Base-by-base conservation (phyloP, 345 rosid species). In the Luvunga scandens region DNA sequence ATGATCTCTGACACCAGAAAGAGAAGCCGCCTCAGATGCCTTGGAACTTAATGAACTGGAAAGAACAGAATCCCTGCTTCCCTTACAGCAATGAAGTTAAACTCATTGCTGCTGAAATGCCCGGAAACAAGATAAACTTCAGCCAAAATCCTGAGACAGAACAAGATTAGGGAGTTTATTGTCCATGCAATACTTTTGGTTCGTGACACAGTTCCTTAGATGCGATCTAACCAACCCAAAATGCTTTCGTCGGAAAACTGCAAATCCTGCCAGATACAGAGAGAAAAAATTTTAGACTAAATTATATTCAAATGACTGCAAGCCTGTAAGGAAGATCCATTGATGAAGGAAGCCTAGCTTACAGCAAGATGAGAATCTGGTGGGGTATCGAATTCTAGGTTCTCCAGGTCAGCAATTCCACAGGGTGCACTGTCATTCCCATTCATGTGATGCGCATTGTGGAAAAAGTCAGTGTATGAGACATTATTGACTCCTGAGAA, bases 211-310 rank as follows among this genome's bases (percentile, higher is more conserved):
- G 4, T 39, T 76, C 81, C 73, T 91, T 89, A 92, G 36, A 86
- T 16, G 64, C 88, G 85, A 79, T 90, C 97, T 42, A 88, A 27
- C 98, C 98, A 94, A 24, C 82, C 87, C 38, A 87, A 56, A 69
- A 90, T 64, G 74, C 98, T 86, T 75, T 94, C 99, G 63, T 94
- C 95, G 34, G 99, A 92, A 68, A 92, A 82, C 72, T 87, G 92
- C 79, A 84, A 77, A 79, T 90, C 88, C 89, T 87, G 86, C 85
- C 75, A 60, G 69, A 64, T 48, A 81, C n/a, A 16, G 25, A 77
- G 8, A 48, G 62, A 66, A 36, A 25, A 14, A 50, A 50, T 45
- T 77, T 66, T 24, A 59, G 28, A 31, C 3, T 4, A 64, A 25
- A 53, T 8, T 24, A 12, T 65, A 16, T 50, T 2, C 36, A 27